Evolutionary conservation across 2,329 filamentous ascomycete genomes (phyloP).

Genomic region (Talaromyces verruculosus): DNA sequence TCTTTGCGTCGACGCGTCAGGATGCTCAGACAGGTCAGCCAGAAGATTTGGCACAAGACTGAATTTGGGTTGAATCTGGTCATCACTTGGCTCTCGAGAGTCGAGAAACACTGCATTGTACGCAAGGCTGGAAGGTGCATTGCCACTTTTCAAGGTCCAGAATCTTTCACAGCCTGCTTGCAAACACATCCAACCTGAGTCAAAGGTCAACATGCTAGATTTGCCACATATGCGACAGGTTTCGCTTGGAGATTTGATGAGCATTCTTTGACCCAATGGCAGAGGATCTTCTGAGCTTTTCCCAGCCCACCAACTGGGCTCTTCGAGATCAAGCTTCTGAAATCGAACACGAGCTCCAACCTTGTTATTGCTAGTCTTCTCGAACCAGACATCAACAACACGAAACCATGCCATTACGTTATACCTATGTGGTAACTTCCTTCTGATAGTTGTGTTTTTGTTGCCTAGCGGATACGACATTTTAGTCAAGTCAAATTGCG

Average conservation of each 20-base stretch:
- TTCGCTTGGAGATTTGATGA: slow-evolving; percentile 23
- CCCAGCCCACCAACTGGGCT: slow-evolving; percentile 61
- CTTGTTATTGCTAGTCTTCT: slow-evolving; percentile 48
- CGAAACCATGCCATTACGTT: slow-evolving; percentile 69
- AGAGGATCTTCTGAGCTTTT: slow-evolving; percentile 31
- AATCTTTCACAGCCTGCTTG: slow-evolving; percentile 47
- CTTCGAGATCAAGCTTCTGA: slow-evolving; percentile 59
- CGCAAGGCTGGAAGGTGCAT: slow-evolving; percentile 33
- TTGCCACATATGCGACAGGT: slow-evolving; percentile 46
- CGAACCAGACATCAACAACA: slow-evolving; percentile 67
- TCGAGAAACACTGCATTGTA: slow-evolving; percentile 62
- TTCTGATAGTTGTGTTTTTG: slow-evolving; percentile 50
- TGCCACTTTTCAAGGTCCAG: slow-evolving; percentile 45
- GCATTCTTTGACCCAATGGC: slow-evolving; percentile 33
- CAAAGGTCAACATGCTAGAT: slow-evolving; percentile 37
- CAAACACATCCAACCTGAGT: slow-evolving; percentile 61
- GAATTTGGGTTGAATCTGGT: slow-evolving; percentile 38
- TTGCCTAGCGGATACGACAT: slow-evolving; percentile 44
- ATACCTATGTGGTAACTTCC: slow-evolving; percentile 58
- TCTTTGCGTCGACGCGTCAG: slow-evolving; percentile 49
- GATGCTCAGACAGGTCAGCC: slow-evolving; percentile 37
- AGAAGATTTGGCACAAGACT: slow-evolving; percentile 44
- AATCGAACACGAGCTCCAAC: slow-evolving; percentile 60
- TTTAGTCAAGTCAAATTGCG: not conserved
- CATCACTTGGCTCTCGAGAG: slow-evolving; percentile 50